These are phyloP conservation scores for Urochloa ruziziensis DNA, from an alignment of 176 grass and related monocot genomes.

Conservation along the genomic window DNA sequence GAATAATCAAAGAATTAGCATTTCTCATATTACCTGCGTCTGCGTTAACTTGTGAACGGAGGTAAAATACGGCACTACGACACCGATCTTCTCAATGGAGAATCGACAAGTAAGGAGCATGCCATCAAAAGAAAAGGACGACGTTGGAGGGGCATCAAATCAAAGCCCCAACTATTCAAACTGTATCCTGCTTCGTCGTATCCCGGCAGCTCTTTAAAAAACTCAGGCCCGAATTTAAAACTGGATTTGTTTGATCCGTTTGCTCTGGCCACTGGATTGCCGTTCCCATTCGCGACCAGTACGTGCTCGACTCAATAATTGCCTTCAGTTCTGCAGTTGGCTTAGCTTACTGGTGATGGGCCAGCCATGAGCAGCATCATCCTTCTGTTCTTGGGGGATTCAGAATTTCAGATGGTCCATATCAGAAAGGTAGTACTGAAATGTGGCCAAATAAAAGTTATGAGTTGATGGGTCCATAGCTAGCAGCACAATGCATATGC, in stretches of 20 bases:
- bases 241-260: neutral
- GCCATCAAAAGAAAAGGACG: neutral
- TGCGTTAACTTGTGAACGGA: neutral
- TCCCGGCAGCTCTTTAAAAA: neutral
- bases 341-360: neutral
- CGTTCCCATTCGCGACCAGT: neutral
- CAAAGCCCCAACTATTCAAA: neutral
- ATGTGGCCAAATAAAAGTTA: neutral
- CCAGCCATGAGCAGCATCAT: neutral
- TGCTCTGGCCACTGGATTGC: neutral
- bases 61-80: neutral
- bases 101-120: conserved; percentile 10
- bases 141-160: neutral
- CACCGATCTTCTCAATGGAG: neutral
- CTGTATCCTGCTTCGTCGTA: conserved; percentile 14
- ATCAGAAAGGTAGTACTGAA: neutral
- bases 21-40: neutral
- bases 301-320: neutral
- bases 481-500: neutral
- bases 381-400: neutral
- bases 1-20: neutral
- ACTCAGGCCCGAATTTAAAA: neutral
- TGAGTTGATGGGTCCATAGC: conserved; percentile 6
- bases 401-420: neutral
- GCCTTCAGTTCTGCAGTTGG: neutral